Conservation (phyloP, 441 rosid genomes). For the Rhodomyrtus psidioides region DNA sequence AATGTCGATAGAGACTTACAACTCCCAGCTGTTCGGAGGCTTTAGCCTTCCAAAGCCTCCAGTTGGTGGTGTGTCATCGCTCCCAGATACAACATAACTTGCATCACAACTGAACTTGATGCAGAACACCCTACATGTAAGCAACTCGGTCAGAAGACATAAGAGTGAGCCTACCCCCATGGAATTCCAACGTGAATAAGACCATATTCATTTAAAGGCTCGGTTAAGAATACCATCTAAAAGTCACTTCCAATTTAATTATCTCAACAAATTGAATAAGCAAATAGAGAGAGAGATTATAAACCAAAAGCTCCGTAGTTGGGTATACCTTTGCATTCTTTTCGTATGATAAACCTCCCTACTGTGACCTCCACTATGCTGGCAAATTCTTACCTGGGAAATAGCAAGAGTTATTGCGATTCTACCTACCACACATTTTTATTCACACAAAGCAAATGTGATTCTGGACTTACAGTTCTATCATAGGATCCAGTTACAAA, state of each 20-base stretch:
- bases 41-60: constrained; percentile 95
- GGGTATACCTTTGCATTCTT: constrained; percentile 93
- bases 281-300: background rate
- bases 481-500: constrained; percentile 97
- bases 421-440: background rate
- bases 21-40: constrained; percentile 98
- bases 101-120: constrained; percentile 91
- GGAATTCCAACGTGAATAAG: background rate
- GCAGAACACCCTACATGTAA: constrained; percentile 63
- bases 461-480: constrained; percentile 58
- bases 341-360: constrained; percentile 92
- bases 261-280: background rate
- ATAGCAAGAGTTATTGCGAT: background rate
- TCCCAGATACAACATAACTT: constrained; percentile 81
- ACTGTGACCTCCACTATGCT: constrained; percentile 88
- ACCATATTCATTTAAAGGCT: background rate
- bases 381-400: constrained; percentile 81
- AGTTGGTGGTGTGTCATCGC: constrained; percentile 93
- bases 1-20: background rate
- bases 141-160: background rate
- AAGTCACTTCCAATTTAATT: background rate
- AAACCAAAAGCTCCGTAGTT: background rate
- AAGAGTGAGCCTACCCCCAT: background rate
- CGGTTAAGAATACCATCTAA: background rate
- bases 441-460: background rate